A percentile compares a stretch with the other conserved stretches of the same genome.
These are phyloP conservation scores for Trypanosoma lewisi DNA, from an alignment of 208 protist species.

Conservation along the genomic window DNA sequence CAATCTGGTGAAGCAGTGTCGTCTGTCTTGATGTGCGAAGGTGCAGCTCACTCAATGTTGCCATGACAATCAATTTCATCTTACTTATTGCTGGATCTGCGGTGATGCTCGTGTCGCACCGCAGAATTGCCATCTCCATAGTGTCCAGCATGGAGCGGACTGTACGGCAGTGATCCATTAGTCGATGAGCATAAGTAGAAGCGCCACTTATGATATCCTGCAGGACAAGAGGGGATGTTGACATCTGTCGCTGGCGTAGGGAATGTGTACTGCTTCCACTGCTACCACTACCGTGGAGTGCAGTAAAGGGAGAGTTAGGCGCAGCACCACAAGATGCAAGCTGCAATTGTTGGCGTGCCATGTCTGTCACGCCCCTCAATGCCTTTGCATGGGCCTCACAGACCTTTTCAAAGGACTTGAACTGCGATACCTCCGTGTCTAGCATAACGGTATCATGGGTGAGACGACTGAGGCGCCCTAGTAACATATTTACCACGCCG, in stretches of 20 bases:
- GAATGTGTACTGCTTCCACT: constrained; percentile 3
- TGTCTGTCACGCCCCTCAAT: not conserved
- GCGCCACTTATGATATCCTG: constrained; percentile 39
- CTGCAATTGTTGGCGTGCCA: not conserved
- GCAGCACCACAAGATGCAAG: not conserved
- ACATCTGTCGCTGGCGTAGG: not conserved
- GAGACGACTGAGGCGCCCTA: constrained; percentile 9
- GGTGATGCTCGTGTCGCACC: not conserved
- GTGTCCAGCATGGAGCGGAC: constrained; percentile 32
- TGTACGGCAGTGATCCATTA: constrained; percentile 48
- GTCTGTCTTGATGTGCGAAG: constrained; percentile 42
- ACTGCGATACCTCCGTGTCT: not conserved
- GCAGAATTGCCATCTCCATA: constrained; percentile 29
- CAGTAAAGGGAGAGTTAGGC: not conserved
- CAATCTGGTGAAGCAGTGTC: constrained; percentile 33
- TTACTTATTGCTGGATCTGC: constrained; percentile 9
- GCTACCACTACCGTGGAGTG: not conserved
- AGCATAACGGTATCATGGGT: not conserved
- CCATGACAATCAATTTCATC: constrained; percentile 35
- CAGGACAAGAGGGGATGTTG: constrained; percentile 3
- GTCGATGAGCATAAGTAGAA: constrained; percentile 41
- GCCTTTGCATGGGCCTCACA: constrained; percentile 5
- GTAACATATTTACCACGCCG: constrained; percentile 13
- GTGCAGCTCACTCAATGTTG: constrained; percentile 51
- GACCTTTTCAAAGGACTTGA: constrained; percentile 3